Conservation (phyloP, 257 asterid species). For the Solanum chmielewskii region DNA sequence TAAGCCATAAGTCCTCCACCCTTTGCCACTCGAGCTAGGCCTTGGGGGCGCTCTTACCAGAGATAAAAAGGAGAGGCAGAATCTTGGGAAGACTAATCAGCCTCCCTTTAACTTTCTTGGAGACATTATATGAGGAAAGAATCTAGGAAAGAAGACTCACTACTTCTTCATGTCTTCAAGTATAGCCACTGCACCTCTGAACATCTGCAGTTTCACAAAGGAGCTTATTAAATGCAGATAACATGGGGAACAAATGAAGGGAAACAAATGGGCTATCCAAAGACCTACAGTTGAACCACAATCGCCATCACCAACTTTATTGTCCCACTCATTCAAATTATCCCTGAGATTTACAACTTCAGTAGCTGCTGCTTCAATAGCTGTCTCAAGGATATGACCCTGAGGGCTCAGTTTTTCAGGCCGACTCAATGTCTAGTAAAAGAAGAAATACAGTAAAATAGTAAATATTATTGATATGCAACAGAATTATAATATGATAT, state of each 20-base stretch:
- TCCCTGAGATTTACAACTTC: constrained; percentile 56
- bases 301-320: constrained; percentile 98
- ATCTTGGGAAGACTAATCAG: not conserved
- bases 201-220: constrained; percentile 50
- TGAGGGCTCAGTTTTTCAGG: constrained; percentile 53
- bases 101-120: not conserved
- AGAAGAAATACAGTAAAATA: constrained; percentile 1
- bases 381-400: constrained; percentile 66
- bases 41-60: not conserved
- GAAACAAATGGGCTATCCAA: constrained; percentile 1
- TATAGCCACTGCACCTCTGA: constrained; percentile 78
- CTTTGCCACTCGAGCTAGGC: no score
- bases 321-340: constrained; percentile 84
- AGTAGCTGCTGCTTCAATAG: constrained; percentile 86
- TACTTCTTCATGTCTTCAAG: constrained; percentile 79
- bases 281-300: constrained; percentile 93
- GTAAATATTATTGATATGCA: not conserved
- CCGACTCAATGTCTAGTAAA: constrained; percentile 45
- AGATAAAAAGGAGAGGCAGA: not conserved
- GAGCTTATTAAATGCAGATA: not conserved
- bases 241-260: not conserved
- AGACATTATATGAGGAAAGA: not conserved
- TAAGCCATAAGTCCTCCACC: no score
- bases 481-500: not conserved
- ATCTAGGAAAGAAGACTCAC: constrained; percentile 27